Base-by-base conservation (phyloP, 768 basidiomycete genomes). In the Boletus rubroflammeus region DNA sequence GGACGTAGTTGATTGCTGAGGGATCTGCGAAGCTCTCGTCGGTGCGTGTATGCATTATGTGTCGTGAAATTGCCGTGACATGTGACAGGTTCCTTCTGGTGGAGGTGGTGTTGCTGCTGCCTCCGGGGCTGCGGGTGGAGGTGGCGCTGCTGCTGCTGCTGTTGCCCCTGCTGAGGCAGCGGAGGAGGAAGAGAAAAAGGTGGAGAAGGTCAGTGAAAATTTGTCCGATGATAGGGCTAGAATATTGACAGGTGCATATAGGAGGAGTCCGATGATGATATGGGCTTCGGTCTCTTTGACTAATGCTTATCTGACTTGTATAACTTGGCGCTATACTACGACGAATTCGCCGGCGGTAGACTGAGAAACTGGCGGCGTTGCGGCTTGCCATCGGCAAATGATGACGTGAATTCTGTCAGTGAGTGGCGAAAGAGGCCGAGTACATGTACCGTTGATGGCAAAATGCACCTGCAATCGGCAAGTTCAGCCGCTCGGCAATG, bases 211-310 rank as follows among this genome's bases (percentile, higher is more conserved):
- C 32, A 29, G 81, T 76, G 14, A 26, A 42, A 38, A 5, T 43
- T 57, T 35, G 35, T 40, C 10, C 0, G 3, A 8, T 42, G 15
- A 47, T 45, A 15, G 47, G 25, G 44, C 54, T 3, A 47, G 32
- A 5, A 14, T 19, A 32, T 49, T 56, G 39, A 60, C 54, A 2
- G 36, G 50, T 39, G 32, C 26, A 35, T 58, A 51, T 70, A 93
- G 88, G 89, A 92, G 76, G 92, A 95, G 72, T 92, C 90, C 51
- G 93, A 96, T 81, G 95, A 97, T 65, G 95, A 97, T 77, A 97
- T 97, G 93, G 93, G 94, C 80, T 98, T 98, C 76, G 94, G 94
- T 78, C 83, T 97, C 60, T 97, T 97, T 81, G 94, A 97, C 80
- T 97, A 86, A 80, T 35, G 36, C n/a, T n/a, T 41, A 46, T 57